These are phyloP conservation scores for Starmerella floricola DNA, from an alignment of 805 yeast species.

Conservation along the genomic window DNA sequence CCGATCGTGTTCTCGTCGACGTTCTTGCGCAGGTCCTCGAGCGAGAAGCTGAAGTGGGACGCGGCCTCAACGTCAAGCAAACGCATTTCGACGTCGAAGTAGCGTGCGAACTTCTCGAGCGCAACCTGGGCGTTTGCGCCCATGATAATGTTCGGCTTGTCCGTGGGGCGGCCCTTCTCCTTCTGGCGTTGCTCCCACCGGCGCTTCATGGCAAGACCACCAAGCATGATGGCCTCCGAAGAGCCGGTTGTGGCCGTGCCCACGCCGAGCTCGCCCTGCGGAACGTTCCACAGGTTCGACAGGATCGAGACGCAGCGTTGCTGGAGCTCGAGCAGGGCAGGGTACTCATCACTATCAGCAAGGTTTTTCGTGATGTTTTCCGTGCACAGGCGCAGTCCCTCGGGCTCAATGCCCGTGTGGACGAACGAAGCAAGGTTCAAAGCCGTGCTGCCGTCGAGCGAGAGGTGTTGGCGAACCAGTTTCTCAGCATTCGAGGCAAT, in stretches of 20 bases:
- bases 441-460: slow-evolving; percentile 73
- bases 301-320: slow-evolving; percentile 72
- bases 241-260: slow-evolving; percentile 94
- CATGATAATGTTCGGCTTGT: slow-evolving; percentile 77
- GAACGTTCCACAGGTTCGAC: slow-evolving; percentile 72
- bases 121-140: slow-evolving; percentile 92
- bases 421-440: slow-evolving; percentile 84
- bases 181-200: slow-evolving; percentile 64
- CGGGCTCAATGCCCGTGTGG: slow-evolving; percentile 53
- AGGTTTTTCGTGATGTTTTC: slow-evolving; percentile 76
- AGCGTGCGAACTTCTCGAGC: slow-evolving; percentile 83
- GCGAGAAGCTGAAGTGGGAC: slow-evolving; percentile 54
- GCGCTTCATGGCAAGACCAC: slow-evolving; percentile 86
- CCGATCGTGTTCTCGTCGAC: slow-evolving; percentile 91
- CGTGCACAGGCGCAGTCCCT: slow-evolving; percentile 40
- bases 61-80: slow-evolving; percentile 52
- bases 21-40: slow-evolving; percentile 44
- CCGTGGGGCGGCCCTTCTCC: slow-evolving; percentile 46
- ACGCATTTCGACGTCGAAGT: slow-evolving; percentile 82
- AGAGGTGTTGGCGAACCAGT: slow-evolving; percentile 57
- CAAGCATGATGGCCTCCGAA: slow-evolving; percentile 85
- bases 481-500: slow-evolving; percentile 44
- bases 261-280: slow-evolving; percentile 38
- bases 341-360: slow-evolving; percentile 91
- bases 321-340: slow-evolving; percentile 67